Percentiles rank a stretch among this genome's conserved stretches.
These are phyloP conservation scores for Zymoseptoria pseudotritici DNA, from an alignment of 2,329 filamentous ascomycete species.

Conservation along the genomic window DNA sequence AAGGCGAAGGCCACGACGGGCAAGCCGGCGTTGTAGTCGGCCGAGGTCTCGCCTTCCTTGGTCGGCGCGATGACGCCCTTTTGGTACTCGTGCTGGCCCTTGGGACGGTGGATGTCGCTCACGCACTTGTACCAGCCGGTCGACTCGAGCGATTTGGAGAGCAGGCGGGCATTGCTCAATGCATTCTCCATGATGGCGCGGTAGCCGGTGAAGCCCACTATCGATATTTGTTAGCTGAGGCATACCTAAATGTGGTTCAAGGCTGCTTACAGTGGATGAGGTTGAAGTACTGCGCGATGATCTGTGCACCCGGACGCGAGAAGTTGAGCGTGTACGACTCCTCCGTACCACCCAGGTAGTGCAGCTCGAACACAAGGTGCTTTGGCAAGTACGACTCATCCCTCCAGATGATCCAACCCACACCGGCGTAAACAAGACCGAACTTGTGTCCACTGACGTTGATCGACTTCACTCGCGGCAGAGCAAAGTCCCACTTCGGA, in stretches of 20 bases:
- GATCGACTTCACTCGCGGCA: constrained; percentile 58
- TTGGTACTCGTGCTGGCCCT: constrained; percentile 38
- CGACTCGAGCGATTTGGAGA: constrained; percentile 56
- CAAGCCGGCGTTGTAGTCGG: constrained; percentile 56
- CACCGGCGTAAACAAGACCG: constrained; percentile 37
- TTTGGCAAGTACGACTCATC: constrained; percentile 59
- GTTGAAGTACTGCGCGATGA: constrained; percentile 68
- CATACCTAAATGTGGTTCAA: neutral
- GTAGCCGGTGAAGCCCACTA: constrained; percentile 58
- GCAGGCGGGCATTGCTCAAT: constrained; percentile 55
- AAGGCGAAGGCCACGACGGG: constrained; percentile 63
- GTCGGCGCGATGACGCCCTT: constrained; percentile 38
- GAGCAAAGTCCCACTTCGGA: constrained; percentile 55
- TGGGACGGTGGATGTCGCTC: constrained; percentile 55
- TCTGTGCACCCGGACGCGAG: constrained; percentile 60
- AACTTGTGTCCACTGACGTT: constrained; percentile 56
- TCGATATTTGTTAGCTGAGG: neutral
- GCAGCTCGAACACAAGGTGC: constrained; percentile 62
- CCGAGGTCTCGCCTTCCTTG: constrained; percentile 45
- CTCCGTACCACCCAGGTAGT: constrained; percentile 65
- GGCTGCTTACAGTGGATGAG: constrained; percentile 47
- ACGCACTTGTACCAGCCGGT: constrained; percentile 60
- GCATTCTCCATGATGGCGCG: constrained; percentile 59
- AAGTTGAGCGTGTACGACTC: constrained; percentile 67
- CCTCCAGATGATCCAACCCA: constrained; percentile 65